A percentile compares a stretch with the other conserved stretches of the same genome.
phyloP scores from a whole-genome alignment of 2,329 filamentous ascomycete genomes.

The Phyllosticta citribraziliensis region DNA sequence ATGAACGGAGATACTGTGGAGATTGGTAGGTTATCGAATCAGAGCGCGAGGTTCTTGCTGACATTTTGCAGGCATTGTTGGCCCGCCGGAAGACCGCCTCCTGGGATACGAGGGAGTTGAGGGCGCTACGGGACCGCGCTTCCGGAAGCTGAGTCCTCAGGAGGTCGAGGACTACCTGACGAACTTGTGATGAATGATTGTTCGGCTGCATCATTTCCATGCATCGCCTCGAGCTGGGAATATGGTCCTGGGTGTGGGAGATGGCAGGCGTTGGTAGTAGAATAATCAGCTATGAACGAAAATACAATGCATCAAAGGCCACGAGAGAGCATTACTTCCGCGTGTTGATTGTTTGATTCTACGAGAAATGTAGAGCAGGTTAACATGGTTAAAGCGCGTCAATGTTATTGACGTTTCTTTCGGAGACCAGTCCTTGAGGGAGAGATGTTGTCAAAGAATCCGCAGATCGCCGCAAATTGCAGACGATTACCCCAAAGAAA shows the following conservation, averaged over 20 bases:
- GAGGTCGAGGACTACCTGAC: constrained; percentile 99
- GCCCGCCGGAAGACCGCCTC: constrained; percentile 84
- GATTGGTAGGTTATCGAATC: constrained; percentile 56
- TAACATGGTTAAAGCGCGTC: too few relatives aligned
- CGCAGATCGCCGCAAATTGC: too few relatives aligned
- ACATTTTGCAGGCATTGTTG: constrained; percentile 68
- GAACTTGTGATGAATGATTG: constrained; percentile 60
- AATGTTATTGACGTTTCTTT: too few relatives aligned
- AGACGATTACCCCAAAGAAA: too few relatives aligned
- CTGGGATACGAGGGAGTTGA: constrained; percentile 86
- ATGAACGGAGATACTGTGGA: constrained; percentile 99
- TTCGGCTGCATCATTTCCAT: constrained; percentile 6
- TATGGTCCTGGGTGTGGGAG: constrained; percentile 2
- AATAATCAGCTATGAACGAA: constrained; percentile 7
- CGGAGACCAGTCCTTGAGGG: too few relatives aligned
- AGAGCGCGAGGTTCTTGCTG: constrained; percentile 17
- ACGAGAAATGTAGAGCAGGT: too few relatives aligned
- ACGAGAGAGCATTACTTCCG: not conserved
- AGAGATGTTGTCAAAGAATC: too few relatives aligned
- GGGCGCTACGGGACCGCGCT: constrained; percentile 72
- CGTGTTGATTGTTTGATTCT: too few relatives aligned
- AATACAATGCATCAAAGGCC: not conserved
- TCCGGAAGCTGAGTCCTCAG: constrained; percentile 90
- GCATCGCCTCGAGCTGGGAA: constrained; percentile 7
- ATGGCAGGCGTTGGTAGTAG: constrained; percentile 7